phyloP scores from a whole-genome alignment of 2,329 filamentous ascomycete genomes.

The Xylaria sp. region DNA sequence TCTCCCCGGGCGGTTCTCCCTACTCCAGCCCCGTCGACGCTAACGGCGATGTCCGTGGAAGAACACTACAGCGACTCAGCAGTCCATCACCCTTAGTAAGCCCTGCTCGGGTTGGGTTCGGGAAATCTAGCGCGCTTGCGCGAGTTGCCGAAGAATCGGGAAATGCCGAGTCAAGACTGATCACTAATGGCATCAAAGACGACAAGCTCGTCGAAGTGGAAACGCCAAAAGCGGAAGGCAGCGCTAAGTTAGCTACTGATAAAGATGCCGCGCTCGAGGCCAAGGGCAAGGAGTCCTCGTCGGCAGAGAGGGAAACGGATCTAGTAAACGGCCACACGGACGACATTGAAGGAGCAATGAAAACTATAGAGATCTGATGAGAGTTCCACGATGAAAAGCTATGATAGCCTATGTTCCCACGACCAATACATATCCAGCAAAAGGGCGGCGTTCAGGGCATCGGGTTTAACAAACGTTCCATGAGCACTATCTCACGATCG shows the following conservation, averaged over 20 bases:
- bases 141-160: conserved; percentile 76
- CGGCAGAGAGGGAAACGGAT: conserved; percentile 45
- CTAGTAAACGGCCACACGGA: conserved; percentile 56
- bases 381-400: conserved; percentile 41
- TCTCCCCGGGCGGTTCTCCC: conserved; percentile 62
- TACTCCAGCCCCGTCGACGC: conserved; percentile 74
- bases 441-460: conserved; percentile 45
- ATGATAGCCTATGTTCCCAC: conserved; percentile 44
- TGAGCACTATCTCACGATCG: conserved; percentile 34
- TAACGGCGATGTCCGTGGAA: conserved; percentile 70
- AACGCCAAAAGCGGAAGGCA: conserved; percentile 60
- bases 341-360: conserved; percentile 64
- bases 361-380: conserved; percentile 69
- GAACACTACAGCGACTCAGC: conserved; percentile 75
- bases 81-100: conserved; percentile 71
- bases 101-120: conserved; percentile 71
- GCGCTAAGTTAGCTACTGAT: conserved; percentile 51
- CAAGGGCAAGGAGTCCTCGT: conserved; percentile 52
- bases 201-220: conserved; percentile 67
- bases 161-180: conserved; percentile 44
- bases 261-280: conserved; percentile 42
- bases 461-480: conserved; percentile 35
- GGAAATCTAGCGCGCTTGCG: conserved; percentile 77
- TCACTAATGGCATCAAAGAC: conserved; percentile 54
- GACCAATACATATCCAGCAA: conserved; percentile 45